phyloP scores from a whole-genome alignment of 352 stramenopile genomes.

The Globisporangium solare region DNA sequence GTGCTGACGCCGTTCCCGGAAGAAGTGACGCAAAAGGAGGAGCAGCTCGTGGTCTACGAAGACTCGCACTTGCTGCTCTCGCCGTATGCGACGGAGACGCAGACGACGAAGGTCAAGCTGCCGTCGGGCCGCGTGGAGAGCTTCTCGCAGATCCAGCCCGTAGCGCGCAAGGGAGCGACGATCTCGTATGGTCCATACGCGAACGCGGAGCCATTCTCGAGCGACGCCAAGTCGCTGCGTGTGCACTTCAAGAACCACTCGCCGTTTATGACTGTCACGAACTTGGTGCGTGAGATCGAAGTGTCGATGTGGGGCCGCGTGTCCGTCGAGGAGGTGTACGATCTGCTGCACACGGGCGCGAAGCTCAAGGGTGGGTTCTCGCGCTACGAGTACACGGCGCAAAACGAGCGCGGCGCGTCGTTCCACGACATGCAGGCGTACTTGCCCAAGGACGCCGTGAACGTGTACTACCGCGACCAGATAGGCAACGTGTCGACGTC shows the following conservation, averaged over 20 bases:
- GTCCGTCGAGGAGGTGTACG: constrained; percentile 85
- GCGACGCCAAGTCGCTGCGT: constrained; percentile 27
- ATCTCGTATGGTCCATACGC: constrained; percentile 79
- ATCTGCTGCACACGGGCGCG: constrained; percentile 81
- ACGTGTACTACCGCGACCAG: constrained; percentile 90
- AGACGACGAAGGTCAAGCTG: constrained; percentile 86
- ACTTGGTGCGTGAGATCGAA: constrained; percentile 83
- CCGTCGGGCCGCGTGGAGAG: constrained; percentile 68
- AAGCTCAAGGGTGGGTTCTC: constrained; percentile 85
- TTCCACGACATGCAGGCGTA: constrained; percentile 71
- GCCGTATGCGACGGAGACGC: constrained; percentile 69
- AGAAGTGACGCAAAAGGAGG: constrained; percentile 75
- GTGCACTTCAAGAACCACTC: constrained; percentile 87
- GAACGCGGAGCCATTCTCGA: constrained; percentile 45
- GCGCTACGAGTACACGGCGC: constrained; percentile 77
- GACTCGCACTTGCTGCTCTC: constrained; percentile 61
- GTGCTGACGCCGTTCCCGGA: constrained; percentile 73
- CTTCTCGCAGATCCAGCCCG: constrained; percentile 51
- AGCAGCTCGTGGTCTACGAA: constrained; percentile 83
- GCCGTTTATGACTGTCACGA: constrained; percentile 83
- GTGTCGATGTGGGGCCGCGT: constrained; percentile 89
- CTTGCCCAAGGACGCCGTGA: constrained; percentile 72
- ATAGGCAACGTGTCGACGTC: constrained; percentile 90
- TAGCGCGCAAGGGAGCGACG: constrained; percentile 63
- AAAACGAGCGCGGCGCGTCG: constrained; percentile 58